Evolutionary conservation across 495 filamentous ascomycete species (phyloP), one percentile per base, ranked within the genome.

Genomic region (Penicillium herquei): DNA sequence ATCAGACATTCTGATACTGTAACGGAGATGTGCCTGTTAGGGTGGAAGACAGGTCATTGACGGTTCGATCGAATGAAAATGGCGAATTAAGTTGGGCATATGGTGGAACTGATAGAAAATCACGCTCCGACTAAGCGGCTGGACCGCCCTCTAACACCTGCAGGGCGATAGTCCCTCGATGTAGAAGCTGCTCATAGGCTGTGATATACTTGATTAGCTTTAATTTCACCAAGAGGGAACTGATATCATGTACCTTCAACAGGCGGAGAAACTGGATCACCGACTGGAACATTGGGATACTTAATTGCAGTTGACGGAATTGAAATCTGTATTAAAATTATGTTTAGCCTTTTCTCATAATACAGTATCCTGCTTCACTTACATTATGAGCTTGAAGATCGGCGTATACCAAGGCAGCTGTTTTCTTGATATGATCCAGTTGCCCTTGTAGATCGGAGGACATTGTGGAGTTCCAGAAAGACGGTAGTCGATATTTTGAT

Each of bases 371-470:
- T 26, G 21, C 4, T 26, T 26, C 4, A 32, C 17, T 55, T 56
- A 62, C 59, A 40, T 57, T 51, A 50, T 55, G 10, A 11, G 31
- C 42, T 9, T 55, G 32, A 33, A 62, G 53, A 32, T 62, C 59
- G 14, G 59, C 37, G 55, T 37, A 46, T n/a, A 62, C 34, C 49
- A 56, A 30, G 7, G 51, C 55, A 13, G 59, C 59, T 14, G 39
- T 56, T 11, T 39, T 18, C 17, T 43, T 31, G 33, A 58, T 52
- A 39, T 56, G 39, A 9, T 46, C 6, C 52, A 58, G 12, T 31
- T 49, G 42, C 0, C n/a, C 40, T 6, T n/a, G 49, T 9, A 62
- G 34, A 26, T 62, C 49, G 3, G n/a, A 12, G 14, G 59, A 50
- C 41, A 21, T 6, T 12, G 41, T 10, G 1, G 41, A 44, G 17